Base-by-base conservation (phyloP, 208 protist genomes). In the Trypanosoma melophagium region DNA sequence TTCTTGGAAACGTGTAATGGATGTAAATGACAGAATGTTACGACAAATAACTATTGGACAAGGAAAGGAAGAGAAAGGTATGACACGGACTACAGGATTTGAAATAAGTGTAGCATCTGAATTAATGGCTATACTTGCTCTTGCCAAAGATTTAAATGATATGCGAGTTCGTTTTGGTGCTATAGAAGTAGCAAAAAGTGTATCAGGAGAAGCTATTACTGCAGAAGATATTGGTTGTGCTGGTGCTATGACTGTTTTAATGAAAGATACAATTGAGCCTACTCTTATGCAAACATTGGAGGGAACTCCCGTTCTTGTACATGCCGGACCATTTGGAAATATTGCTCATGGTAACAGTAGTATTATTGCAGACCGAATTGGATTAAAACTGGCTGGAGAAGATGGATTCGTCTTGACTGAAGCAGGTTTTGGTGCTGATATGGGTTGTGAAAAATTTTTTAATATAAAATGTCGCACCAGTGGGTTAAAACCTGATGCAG, bases 241-340 rank as follows among this genome's bases (percentile, higher is more conserved):
- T 7, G 92, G 96, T 24, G 97, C 98, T 21, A 90, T 99, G 77
- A 83, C 96, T 25, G 96, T 98, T 24, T 80, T 99, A 17, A 98
- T 99, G 96, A 98, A 97, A 73, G 97, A 99, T 60, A 67, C 96
- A 51, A 76, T 99, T 54, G 89, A 96, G 67, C 97, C 97, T 51
- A 99, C 90, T 41, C 77, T 99, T n/a, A 99, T 99, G 97, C 97
- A 99, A 80, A 99, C 97, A 7, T 75, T 99, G 21, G 97, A 99
- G 82, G 93, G 90, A 53, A 98, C 95, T 7, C 96, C 92, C 16
- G 92, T 97, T 54, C 87, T 99, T 19, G 97, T 99, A 35, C 98
- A 99, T 81, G 97, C 95, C 14, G 98, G 98, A 47, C 98, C 98
- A 12, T 99, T 99, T 66, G 98, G 98, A 60, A 99, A 99, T 76